These are phyloP conservation scores for Hyphopichia fennica DNA, from an alignment of 1,139 yeast species.

Conservation along the genomic window DNA sequence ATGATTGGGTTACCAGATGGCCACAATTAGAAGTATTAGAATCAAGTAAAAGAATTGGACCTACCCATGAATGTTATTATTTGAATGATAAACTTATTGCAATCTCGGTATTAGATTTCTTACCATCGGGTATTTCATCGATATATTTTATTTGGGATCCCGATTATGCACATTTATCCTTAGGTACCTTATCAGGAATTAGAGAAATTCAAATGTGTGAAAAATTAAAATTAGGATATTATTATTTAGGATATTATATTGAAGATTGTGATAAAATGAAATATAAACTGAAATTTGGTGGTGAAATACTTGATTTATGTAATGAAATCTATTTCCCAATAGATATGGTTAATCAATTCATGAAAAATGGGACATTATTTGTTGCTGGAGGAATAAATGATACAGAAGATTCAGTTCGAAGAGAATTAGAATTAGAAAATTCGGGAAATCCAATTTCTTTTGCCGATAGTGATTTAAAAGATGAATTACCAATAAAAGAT, in stretches of 20 bases:
- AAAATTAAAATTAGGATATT: conserved; percentile 44
- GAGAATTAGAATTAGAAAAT: conserved; percentile 18
- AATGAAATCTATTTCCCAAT: conserved; percentile 48
- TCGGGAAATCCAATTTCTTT: conserved; percentile 16
- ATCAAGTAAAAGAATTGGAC: conserved; percentile 30
- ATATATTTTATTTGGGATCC: conserved; percentile 93
- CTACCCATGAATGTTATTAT: conserved; percentile 79
- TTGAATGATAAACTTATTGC: conserved; percentile 65
- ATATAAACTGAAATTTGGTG: conserved; percentile 79
- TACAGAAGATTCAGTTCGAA: conserved; percentile 5
- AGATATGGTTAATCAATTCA: conserved; percentile 25
- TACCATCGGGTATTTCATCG: conserved; percentile 77
- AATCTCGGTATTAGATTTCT: conserved; percentile 71
- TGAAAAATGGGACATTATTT: conserved; percentile 45
- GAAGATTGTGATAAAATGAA: conserved; percentile 80
- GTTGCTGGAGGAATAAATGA: conserved; percentile 23
- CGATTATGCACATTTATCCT: conserved; percentile 63
- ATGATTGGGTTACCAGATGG: conserved; percentile 30
- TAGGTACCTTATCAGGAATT: conserved; percentile 78
- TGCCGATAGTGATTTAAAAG: conserved; percentile 10
- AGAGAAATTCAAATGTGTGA: conserved; percentile 63
- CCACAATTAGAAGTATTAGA: background rate
- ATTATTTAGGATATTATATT: conserved; percentile 77
- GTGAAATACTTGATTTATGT: conserved; percentile 60
- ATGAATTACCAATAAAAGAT: conserved; percentile 18